phyloP scores from a whole-genome alignment of 1,284 basidiomycete species.

The Ceratobasidium theobromae region DNA sequence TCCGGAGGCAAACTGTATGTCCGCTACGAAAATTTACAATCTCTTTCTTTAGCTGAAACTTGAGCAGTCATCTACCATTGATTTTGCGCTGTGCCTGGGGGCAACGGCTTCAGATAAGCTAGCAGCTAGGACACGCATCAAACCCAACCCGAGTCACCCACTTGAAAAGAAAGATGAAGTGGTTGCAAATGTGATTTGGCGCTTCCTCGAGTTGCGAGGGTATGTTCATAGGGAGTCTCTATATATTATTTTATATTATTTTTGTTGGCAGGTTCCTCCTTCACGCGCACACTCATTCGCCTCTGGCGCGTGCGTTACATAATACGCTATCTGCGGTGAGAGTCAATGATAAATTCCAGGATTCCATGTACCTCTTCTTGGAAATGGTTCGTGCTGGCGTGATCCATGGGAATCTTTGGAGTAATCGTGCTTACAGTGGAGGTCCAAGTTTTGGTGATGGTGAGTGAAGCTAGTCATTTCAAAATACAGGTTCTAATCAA shows the following conservation, averaged over 20 bases:
- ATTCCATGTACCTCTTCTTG: slow-evolving; percentile 89
- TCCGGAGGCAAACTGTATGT: slow-evolving; percentile 93
- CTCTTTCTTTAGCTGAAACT: background rate
- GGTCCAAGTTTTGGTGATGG: slow-evolving; percentile 93
- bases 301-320: slow-evolving; percentile 88
- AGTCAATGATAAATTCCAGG: slow-evolving; percentile 98
- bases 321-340: slow-evolving; percentile 73
- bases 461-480: slow-evolving; percentile 44
- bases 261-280: slow-evolving; percentile 67
- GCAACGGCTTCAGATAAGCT: slow-evolving; percentile 80
- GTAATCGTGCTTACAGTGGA: slow-evolving; percentile 84
- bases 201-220: slow-evolving; percentile 95
- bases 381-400: slow-evolving; percentile 93
- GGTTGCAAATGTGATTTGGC: slow-evolving; percentile 97
- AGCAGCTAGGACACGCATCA: slow-evolving; percentile 64
- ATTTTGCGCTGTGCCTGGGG: slow-evolving; percentile 91
- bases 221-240: slow-evolving; percentile 46
- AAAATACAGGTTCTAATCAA: background rate
- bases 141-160: slow-evolving; percentile 54
- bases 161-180: slow-evolving; percentile 98
- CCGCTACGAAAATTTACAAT: slow-evolving; percentile 23
- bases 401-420: slow-evolving; percentile 92
- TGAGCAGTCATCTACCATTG: slow-evolving; percentile 88
- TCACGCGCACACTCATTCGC: slow-evolving; percentile 86
- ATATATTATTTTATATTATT: background rate